phyloP scores from a whole-genome alignment of 768 basidiomycete species.

The Boletus fagicola region DNA sequence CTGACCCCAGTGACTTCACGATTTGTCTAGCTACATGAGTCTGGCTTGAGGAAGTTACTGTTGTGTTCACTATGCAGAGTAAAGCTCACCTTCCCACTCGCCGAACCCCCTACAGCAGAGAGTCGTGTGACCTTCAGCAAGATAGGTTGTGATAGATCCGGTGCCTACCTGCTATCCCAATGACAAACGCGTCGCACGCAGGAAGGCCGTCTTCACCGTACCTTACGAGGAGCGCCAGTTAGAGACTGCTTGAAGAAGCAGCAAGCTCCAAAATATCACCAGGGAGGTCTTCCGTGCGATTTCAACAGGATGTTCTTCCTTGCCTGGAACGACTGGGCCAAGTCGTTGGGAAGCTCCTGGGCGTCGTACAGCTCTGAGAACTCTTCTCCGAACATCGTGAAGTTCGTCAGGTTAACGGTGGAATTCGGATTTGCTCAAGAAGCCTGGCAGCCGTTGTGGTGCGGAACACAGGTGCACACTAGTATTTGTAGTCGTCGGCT shows the following conservation, averaged over 20 bases:
- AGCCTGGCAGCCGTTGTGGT: not conserved
- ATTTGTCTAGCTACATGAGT: slow-evolving; percentile 86
- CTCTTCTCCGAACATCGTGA: slow-evolving; percentile 31
- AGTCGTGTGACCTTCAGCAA: not conserved
- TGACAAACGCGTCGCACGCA: slow-evolving; percentile 74
- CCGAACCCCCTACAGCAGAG: slow-evolving; percentile 64
- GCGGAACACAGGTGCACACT: not conserved
- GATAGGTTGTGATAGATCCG: slow-evolving; percentile 2
- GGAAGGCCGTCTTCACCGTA: slow-evolving; percentile 74
- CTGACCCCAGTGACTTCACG: slow-evolving; percentile 74
- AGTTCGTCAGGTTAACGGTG: not conserved
- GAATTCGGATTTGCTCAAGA: not conserved
- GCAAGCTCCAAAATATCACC: slow-evolving; percentile 42
- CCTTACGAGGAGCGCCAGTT: slow-evolving; percentile 42
- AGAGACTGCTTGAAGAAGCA: slow-evolving; percentile 13
- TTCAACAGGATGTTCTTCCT: slow-evolving; percentile 77
- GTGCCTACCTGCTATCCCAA: slow-evolving; percentile 72
- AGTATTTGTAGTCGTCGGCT: slow-evolving; percentile 36
- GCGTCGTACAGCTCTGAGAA: slow-evolving; percentile 18
- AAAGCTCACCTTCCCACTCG: slow-evolving; percentile 73
- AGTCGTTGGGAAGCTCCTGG: slow-evolving; percentile 18
- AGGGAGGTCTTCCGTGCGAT: slow-evolving; percentile 84
- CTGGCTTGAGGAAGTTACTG: slow-evolving; percentile 36
- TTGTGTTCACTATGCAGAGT: not conserved
- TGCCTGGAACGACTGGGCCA: slow-evolving; percentile 24